These are phyloP conservation scores for Nemania diffusa DNA, from an alignment of 2,329 filamentous ascomycete species.

Conservation along the genomic window DNA sequence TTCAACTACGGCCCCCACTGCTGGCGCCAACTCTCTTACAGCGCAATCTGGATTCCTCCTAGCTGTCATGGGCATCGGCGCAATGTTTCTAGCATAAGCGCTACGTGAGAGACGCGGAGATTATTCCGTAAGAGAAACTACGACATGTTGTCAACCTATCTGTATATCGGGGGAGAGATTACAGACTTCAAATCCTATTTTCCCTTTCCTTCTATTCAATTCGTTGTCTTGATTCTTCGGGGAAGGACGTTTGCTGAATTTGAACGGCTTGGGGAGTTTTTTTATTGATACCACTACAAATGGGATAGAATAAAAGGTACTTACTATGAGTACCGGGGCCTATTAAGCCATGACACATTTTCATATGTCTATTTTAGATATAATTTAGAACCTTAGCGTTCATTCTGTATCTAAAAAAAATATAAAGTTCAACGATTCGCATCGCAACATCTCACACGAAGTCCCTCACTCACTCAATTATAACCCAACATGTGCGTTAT, in stretches of 20 bases:
- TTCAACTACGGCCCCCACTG: constrained; percentile 34
- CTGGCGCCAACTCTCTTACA: constrained; percentile 40
- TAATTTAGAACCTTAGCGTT: constrained; percentile 34
- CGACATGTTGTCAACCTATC: background rate
- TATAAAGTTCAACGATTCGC: constrained; percentile 40
- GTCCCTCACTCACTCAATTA: background rate
- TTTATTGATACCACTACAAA: constrained; percentile 32
- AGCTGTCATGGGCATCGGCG: constrained; percentile 44
- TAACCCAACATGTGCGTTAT: background rate
- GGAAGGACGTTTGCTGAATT: constrained; percentile 36
- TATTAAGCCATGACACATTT: constrained; percentile 36
- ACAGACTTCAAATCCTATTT: constrained; percentile 7
- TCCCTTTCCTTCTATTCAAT: constrained; percentile 26
- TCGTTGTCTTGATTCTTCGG: constrained; percentile 33
- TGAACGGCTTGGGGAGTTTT: constrained; percentile 14
- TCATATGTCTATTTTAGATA: constrained; percentile 37
- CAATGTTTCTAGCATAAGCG: constrained; percentile 43
- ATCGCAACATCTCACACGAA: background rate
- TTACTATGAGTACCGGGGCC: constrained; percentile 18
- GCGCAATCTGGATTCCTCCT: constrained; percentile 44
- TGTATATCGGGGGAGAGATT: background rate
- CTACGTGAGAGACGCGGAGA: background rate
- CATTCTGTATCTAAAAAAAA: constrained; percentile 37
- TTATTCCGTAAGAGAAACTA: background rate
- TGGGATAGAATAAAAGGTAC: constrained; percentile 28